Evolutionary conservation across 2,329 filamentous ascomycete species (phyloP), one percentile per base, ranked within the genome.

Genomic region (Laburnicola sp.): DNA sequence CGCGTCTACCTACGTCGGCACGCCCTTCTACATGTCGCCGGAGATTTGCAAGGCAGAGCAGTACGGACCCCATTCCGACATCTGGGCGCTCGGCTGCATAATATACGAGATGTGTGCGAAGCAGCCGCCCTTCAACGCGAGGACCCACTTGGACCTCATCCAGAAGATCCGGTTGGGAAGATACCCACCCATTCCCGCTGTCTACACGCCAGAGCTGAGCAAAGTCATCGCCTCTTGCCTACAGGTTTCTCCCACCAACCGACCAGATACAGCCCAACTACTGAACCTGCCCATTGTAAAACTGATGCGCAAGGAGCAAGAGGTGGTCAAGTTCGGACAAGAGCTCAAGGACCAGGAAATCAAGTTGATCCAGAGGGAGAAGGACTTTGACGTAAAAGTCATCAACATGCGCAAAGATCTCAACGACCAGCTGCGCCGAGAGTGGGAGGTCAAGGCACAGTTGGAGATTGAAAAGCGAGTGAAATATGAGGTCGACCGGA

Each of bases 21-120:
- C 94, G 0, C 94, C 94, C 0, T 99, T 97, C 74, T 99, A 99
- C 78, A 99, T 99, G 94, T 97, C 93, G 0, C 94, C 94, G 0
- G 94, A 99, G 73, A 97, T 99, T 57, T 97, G 91, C 75, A 91
- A 89, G 2, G 91, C 90, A 16, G 93, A 97, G 72, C 86, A 91
- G 68, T 99, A 99, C 75, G 97, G 91, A 0, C 84, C 96, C 51
- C 92, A 96, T 73, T 97, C 93, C 1, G 94, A 99, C 69, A 96
- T 99, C 58, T 99, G 94, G 94, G 93, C 93, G 5, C 77, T 99
- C 39, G 94, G 94, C 3, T 99, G 94, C 74, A 96, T 99, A 71
- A 96, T 99, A 71, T 99, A 97, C 76, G 94, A 99, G 73, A 88
- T 99, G 48, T 97, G 94, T 75, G 82, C 91, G 23, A 85, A 90